Base-by-base conservation (phyloP, 441 rosid species). In the Arabidopsis hybrid region DNA sequence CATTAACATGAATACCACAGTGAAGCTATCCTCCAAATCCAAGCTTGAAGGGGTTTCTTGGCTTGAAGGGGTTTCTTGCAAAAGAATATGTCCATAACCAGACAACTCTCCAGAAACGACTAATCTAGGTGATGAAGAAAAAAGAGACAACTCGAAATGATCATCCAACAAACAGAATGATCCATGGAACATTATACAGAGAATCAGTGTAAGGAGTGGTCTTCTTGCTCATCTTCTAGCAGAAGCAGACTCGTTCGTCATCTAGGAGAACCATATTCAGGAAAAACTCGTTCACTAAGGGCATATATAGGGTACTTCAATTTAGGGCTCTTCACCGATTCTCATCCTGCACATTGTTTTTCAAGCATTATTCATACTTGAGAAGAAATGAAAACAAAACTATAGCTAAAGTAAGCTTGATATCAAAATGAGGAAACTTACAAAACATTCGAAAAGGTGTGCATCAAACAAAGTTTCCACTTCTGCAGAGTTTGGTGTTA, bases 361-460 rank as follows among this genome's bases (percentile, higher is more conserved):
- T 9, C 26, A 36, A 36, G 14, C 29, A 36, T 1, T 1, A 35
- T 1, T 36, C 40, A 9, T 16, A 58, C 31, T 36, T 68, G 32
- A 29, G 74, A 62, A 34, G 69, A 13, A 6, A 60, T 26, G 34
- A 9, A 69, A 62, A 21, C 21, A 29, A 8, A 14, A 21, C 7
- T 21, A 6, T 43, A 55, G 29, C n/a, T 38, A 21, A 26, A 57
- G 40, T 36, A 42, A 51, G 45, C 38, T 64, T 14, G 29, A 14
- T 58, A 40, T 29, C 62, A n/a, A 10, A 18, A 56, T 51, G 59
- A 66, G 67, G 14, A 84, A 89, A 91, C 91, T 83, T 88, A 39
- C 88, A 78, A 67, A 87, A 91, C 92, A 88, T 88, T 72, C 85
- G 29, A 87, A 79, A 89, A 72, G 61, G 93, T 34, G 92, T 39